Base-by-base conservation (phyloP, 768 basidiomycete species). In the Boletus vermiculosoides region DNA sequence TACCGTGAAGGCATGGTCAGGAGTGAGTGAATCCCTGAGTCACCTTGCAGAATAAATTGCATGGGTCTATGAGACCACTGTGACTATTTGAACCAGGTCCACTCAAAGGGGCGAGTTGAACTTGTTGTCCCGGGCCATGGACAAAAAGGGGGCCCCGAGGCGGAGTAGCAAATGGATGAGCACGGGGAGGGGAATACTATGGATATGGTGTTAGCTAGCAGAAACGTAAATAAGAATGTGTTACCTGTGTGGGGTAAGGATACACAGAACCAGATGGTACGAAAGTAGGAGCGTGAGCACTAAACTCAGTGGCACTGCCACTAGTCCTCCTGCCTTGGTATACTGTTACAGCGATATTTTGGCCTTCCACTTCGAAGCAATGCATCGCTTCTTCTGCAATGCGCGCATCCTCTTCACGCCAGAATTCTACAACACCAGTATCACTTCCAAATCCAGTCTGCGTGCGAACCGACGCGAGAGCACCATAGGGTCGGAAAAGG, bases 121-220 rank as follows among this genome's bases (percentile, higher is more conserved):
- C 90, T 70, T 93, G 92, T 68, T 94, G 92, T 4, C 92, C 92
- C 12, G 92, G 92, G 11, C 92, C 92, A 70, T 92, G 91, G 9
- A 91, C 78, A 66, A 93, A 93, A 20, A 80, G 63, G 31, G 82
- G 59, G 15, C 61, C 63, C 31, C 73, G 72, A 40, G 73, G 74
- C 4, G 71, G 58, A 46, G 60, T 74, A 45, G 72, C 78, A 62
- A 77, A 83, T 15, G 82, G 83, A 64, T 75, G 77, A 25, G 73
- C 75, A 58, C 84, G 83, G 8, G 88, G 86, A 52, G 88, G 87
- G 42, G 87, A 88, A 74, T 91, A 89, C 80, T 84, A 60, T 40
- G 20, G 37, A 37, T 46, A 28, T 55, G 28, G 45, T 31, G 52
- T 58, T 50, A 57, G 50, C 30, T 10, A 25, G 20, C 13, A 52